A percentile compares a stretch with the other conserved stretches of the same genome.
Conservation (phyloP, 2,329 filamentous ascomycete genomes). For the Aspergillus fischeri region DNA sequence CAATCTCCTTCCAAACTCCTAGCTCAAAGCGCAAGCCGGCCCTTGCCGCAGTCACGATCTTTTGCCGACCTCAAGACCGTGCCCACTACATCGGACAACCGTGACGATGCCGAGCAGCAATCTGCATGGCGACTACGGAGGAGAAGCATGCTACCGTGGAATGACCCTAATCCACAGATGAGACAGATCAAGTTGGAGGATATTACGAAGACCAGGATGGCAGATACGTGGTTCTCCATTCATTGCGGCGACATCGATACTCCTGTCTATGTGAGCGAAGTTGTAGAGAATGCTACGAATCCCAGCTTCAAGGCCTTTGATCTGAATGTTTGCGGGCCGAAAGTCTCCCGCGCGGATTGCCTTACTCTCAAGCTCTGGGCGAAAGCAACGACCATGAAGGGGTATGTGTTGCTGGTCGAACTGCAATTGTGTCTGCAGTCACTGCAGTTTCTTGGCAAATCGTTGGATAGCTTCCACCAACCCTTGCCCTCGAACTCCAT, state of each 20-base stretch:
- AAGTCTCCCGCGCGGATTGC: conserved; percentile 61
- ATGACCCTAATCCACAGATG: conserved; percentile 52
- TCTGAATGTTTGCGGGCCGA: conserved; percentile 59
- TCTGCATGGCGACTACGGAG: conserved; percentile 38
- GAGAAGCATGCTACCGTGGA: conserved; percentile 62
- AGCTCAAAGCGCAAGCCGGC: conserved; percentile 47
- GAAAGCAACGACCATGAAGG: conserved; percentile 49
- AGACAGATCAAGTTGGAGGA: conserved; percentile 74
- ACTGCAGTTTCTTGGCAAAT: conserved; percentile 73
- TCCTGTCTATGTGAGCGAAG: conserved; percentile 87
- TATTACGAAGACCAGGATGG: conserved; percentile 66
- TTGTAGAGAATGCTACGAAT: conserved; percentile 75
- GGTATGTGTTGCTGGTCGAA: conserved; percentile 65
- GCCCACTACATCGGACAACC: neutral
- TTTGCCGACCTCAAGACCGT: conserved; percentile 49
- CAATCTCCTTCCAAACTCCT: conserved; percentile 65
- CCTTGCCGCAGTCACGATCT: conserved; percentile 55
- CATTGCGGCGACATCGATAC: conserved; percentile 64
- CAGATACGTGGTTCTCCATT: conserved; percentile 85
- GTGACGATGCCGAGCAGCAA: conserved; percentile 13
- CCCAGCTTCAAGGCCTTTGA: conserved; percentile 87
- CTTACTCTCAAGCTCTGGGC: conserved; percentile 74
- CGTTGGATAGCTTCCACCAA: conserved; percentile 60
- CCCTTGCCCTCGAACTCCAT: conserved; percentile 77
- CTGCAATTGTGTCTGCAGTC: conserved; percentile 66